Evolutionary conservation across 1,284 basidiomycete genomes (phyloP).

Genomic region (Cutaneotrichosporon spelunceum): DNA sequence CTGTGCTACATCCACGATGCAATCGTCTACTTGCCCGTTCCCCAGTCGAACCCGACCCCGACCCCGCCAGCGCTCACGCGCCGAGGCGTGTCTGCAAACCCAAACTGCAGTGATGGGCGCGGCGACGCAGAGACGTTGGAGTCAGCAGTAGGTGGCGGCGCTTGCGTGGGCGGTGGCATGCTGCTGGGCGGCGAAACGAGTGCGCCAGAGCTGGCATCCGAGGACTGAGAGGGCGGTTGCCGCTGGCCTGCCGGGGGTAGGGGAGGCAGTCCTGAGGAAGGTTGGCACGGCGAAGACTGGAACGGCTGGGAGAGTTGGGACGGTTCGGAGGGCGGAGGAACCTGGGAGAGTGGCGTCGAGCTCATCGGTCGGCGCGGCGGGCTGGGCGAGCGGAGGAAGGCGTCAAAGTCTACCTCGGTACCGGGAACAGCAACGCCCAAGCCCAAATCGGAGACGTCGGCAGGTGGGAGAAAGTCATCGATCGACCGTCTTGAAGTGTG

Average conservation of each 20-base stretch:
- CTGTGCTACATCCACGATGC: not conserved
- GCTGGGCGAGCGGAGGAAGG: constrained; percentile 22
- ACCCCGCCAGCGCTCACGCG: constrained; percentile 8
- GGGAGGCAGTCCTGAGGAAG: not conserved
- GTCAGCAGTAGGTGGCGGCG: not conserved
- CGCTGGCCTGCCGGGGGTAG: not conserved
- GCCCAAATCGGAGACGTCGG: not conserved
- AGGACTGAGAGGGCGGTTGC: not conserved
- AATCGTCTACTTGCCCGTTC: constrained; percentile 3
- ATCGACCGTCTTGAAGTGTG: not conserved
- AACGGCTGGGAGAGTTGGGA: constrained; percentile 9
- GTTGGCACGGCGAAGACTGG: not conserved
- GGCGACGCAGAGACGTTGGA: not conserved
- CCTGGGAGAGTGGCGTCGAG: constrained; percentile 14
- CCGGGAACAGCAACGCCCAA: not conserved
- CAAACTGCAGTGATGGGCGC: constrained; percentile 8
- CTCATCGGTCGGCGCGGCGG: not conserved
- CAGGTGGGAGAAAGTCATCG: not conserved
- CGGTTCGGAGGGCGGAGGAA: constrained; percentile 3
- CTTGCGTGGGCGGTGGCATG: constrained; percentile 3
- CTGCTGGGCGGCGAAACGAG: constrained; percentile 1
- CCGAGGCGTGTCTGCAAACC: constrained; percentile 1
- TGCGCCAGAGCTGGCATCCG: not conserved
- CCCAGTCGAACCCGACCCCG: constrained; percentile 19
- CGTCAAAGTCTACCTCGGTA: constrained; percentile 15